These are phyloP conservation scores for Cercospora sp. DNA, from an alignment of 2,329 filamentous ascomycete species.

Conservation along the genomic window DNA sequence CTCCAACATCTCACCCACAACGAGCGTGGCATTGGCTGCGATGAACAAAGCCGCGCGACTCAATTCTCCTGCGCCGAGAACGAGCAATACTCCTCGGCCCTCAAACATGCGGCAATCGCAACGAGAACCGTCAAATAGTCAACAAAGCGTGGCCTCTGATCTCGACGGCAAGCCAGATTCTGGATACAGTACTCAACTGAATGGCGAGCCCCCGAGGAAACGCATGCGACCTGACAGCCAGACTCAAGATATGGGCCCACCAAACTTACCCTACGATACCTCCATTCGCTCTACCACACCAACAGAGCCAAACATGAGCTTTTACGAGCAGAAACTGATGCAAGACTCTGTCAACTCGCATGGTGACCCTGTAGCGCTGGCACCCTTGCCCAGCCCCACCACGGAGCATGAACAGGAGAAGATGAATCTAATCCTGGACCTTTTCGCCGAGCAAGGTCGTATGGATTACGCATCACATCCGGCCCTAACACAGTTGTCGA, in stretches of 20 bases:
- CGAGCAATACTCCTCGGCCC: slow-evolving; percentile 62
- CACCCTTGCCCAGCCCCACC: slow-evolving; percentile 61
- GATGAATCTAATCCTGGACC: slow-evolving; percentile 74
- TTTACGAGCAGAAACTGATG: slow-evolving; percentile 56
- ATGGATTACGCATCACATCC: slow-evolving; percentile 74
- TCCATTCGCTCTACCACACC: slow-evolving; percentile 66
- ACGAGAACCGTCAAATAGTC: slow-evolving; percentile 70
- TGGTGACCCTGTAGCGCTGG: slow-evolving; percentile 61
- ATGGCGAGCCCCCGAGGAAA: slow-evolving; percentile 75
- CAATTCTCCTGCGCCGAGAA: slow-evolving; percentile 76
- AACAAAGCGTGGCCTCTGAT: slow-evolving; percentile 65
- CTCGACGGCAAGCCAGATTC: slow-evolving; percentile 59
- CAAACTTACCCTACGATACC: slow-evolving; percentile 47
- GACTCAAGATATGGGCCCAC: slow-evolving; percentile 34
- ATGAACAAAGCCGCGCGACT: slow-evolving; percentile 90
- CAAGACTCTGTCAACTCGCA: slow-evolving; percentile 43
- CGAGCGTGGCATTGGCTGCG: slow-evolving; percentile 88
- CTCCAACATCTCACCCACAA: slow-evolving; percentile 91
- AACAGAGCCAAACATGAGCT: slow-evolving; percentile 78
- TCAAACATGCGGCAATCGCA: slow-evolving; percentile 70
- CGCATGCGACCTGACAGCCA: slow-evolving; percentile 57
- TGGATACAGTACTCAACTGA: slow-evolving; percentile 63
- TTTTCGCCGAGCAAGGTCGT: slow-evolving; percentile 63
- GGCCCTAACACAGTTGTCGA: slow-evolving; percentile 71
- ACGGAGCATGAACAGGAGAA: slow-evolving; percentile 72